Conservation (phyloP, 768 basidiomycete species). For the Daedalea quercina region DNA sequence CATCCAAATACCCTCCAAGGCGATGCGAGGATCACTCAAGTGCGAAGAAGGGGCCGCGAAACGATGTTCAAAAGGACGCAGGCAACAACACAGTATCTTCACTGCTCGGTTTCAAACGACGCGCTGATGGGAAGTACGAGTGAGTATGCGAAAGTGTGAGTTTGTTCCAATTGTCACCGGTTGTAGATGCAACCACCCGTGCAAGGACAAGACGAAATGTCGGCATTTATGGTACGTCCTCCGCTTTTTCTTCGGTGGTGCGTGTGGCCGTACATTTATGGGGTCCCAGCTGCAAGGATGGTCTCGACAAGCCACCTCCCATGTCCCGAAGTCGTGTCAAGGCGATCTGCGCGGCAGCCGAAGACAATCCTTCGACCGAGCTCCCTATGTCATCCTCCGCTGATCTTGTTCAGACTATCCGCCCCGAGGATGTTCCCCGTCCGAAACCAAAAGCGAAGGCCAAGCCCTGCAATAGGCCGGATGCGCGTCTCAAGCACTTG, state of each 20-base stretch:
- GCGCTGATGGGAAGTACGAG: slow-evolving; percentile 62
- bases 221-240: slow-evolving; percentile 63
- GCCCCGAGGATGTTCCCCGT: background rate
- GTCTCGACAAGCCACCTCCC: slow-evolving; percentile 46
- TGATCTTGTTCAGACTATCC: background rate
- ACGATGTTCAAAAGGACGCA: background rate
- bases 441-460: slow-evolving; percentile 17
- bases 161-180: background rate
- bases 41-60: background rate
- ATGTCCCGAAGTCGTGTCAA: slow-evolving; percentile 26
- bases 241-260: background rate
- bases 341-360: slow-evolving; percentile 6
- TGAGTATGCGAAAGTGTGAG: slow-evolving; percentile 22
- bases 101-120: slow-evolving; percentile 25
- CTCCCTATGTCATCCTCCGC: background rate
- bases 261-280: background rate
- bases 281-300: slow-evolving; percentile 63
- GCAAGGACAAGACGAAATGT: slow-evolving; percentile 72
- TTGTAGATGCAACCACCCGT: slow-evolving; percentile 68
- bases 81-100: too few species aligned
- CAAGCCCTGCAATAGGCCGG: slow-evolving; percentile 15
- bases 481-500: slow-evolving; percentile 31
- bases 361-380: background rate
- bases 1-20: background rate
- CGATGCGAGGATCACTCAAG: background rate